Evolutionary conservation across 805 yeast species (phyloP), one percentile per base, ranked within the genome.

Genomic region (Saturnispora saitoi): DNA sequence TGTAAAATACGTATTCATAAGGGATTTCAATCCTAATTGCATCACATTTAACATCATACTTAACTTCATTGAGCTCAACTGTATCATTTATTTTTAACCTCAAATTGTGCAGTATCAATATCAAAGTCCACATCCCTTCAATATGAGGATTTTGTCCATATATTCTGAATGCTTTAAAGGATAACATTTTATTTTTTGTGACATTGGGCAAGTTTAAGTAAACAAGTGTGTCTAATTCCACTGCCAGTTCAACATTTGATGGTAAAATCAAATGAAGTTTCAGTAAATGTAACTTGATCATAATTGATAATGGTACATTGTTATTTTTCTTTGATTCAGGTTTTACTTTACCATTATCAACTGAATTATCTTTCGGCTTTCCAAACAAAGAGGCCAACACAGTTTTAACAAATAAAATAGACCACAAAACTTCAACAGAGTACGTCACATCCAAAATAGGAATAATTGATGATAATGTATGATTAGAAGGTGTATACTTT

Each of bases 1-100:
- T 77, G 66, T 82, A 88, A 53, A 87, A 81, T 47, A 85, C 72
- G 59, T 86, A 86, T 49, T 81, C 81, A 64, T 81, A 80, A 0
- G 98, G 96, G 44, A 88, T 58, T 49, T 64, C 68, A 47, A 65
- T 58, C 49, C 67, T 49, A n/a, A 57, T 49, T 2, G 67, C 58
- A 22, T 59, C 47, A 20, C 61, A 55, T 41, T 32, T 49, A 19
- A 61, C 32, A 8, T 42, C 43, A 22, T 57, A 46, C 32, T 47
- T 45, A 2, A 48, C 37, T 8, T 56, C 60, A 38, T 46, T 45
- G 3, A 43, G 41, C 9, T 28, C 8, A 14, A 43, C n/a, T 6
- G 43, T 32, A 7, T 42, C 32, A 8, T 42, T 44, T 4, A 59
- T 42, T n/a, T 52, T 42, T 14, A 56, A 39, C 12, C 50, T 55